A percentile compares a stretch with the other conserved stretches of the same genome.
Evolutionary conservation across 331 rosid genomes (phyloP).

Genomic region (Rosa hybrid): DNA sequence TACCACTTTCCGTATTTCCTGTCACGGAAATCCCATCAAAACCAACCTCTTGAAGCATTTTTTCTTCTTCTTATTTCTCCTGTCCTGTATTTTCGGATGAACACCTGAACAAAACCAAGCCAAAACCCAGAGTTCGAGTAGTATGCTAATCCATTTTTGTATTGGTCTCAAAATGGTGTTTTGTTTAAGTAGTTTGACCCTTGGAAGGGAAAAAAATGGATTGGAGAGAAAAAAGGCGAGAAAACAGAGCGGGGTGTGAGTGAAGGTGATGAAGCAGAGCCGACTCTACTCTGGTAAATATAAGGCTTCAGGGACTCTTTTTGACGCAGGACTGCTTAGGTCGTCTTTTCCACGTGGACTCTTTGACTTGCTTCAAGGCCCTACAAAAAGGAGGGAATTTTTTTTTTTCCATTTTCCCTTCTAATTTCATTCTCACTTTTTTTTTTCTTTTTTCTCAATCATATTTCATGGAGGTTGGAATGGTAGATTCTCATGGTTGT

Average conservation of each 20-base stretch:
- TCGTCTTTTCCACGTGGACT: constrained; percentile 7
- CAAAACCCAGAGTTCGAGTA: neutral
- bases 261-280: constrained; percentile 1
- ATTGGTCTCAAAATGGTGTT: neutral
- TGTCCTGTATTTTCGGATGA: neutral
- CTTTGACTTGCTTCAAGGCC: neutral
- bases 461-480: neutral
- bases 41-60: constrained; percentile 6
- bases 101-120: neutral
- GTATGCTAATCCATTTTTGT: neutral
- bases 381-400: neutral
- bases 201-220: neutral
- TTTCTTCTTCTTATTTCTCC: neutral
- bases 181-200: neutral
- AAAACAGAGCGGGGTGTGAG: constrained; percentile 12
- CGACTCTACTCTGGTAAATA: neutral
- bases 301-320: constrained; percentile 4
- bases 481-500: constrained; percentile 3
- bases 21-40: neutral
- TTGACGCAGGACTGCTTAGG: constrained; percentile 17
- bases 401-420: neutral
- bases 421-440: neutral
- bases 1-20: neutral
- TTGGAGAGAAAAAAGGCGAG: constrained; percentile 3
- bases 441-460: neutral